Conservation (phyloP, 177 flowering plant species). For the Vitis hybrid region DNA sequence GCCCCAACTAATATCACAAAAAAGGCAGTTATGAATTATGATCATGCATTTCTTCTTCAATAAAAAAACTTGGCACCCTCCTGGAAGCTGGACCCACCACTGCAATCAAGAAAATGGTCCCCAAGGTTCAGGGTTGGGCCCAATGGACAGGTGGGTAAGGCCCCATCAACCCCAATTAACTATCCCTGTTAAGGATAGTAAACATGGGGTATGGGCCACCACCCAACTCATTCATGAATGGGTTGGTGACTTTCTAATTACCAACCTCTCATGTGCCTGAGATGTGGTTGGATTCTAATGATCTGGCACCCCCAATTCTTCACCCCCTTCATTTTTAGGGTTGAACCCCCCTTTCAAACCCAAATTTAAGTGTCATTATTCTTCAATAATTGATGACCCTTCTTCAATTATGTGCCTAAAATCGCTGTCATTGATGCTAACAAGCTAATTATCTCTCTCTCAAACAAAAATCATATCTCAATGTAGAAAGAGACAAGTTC, state of each 20-base stretch:
- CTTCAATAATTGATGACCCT: no score
- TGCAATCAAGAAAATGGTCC: not conserved
- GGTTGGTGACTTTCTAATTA: conserved; percentile 5
- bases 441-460: no score
- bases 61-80: not conserved
- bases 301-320: conserved; percentile 9
- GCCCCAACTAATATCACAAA: not conserved
- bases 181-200: not conserved
- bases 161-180: conserved; percentile 7
- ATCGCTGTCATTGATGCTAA: no score
- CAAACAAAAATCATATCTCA: no score
- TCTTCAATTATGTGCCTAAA: no score
- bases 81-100: not conserved
- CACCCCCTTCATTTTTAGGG: not conserved
- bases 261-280: conserved; percentile 18
- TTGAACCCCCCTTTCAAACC: no score
- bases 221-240: not conserved
- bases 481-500: no score
- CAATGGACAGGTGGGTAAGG: conserved; percentile 3
- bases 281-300: conserved; percentile 13
- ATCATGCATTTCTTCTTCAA: not conserved
- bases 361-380: no score
- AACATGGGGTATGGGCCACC: not conserved
- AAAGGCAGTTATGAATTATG: not conserved
- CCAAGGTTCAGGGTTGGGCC: conserved; percentile 3